phyloP scores from a whole-genome alignment of 192 early-diverging fungal species.

The Obelidium mucronatum region DNA sequence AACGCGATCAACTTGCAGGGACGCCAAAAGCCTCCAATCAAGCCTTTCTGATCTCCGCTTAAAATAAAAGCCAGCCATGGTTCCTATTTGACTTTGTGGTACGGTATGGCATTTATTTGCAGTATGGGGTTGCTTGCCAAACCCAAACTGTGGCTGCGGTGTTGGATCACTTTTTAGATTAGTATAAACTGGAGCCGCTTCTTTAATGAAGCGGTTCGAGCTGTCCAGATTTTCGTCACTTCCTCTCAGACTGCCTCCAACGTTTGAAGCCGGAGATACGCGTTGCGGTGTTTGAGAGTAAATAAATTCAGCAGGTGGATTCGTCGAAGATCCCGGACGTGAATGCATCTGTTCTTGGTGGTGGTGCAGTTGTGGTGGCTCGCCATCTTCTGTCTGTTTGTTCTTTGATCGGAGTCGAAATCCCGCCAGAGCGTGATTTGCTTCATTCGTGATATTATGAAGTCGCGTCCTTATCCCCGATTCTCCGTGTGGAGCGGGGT shows the following conservation, averaged over 20 bases:
- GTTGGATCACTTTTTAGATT: too few species aligned
- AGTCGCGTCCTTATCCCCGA: background rate
- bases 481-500: background rate
- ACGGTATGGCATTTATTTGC: too few species aligned
- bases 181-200: too few species aligned
- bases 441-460: background rate
- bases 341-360: background rate
- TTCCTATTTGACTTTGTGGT: too few species aligned
- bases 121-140: too few species aligned
- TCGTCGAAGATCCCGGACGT: background rate
- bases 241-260: too few species aligned
- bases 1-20: slow-evolving; percentile 50
- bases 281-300: background rate
- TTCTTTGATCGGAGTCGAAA: background rate
- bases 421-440: background rate
- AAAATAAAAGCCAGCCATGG: slow-evolving; percentile 54
- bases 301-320: too few species aligned
- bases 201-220: background rate
- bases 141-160: too few species aligned
- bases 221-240: background rate
- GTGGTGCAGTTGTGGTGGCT: background rate
- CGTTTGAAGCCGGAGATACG: background rate
- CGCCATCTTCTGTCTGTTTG: too few species aligned
- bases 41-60: slow-evolving; percentile 51
- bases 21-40: slow-evolving; percentile 57